These are phyloP conservation scores for Erodium moschatum DNA, from an alignment of 441 rosid species.

Conservation along the genomic window DNA sequence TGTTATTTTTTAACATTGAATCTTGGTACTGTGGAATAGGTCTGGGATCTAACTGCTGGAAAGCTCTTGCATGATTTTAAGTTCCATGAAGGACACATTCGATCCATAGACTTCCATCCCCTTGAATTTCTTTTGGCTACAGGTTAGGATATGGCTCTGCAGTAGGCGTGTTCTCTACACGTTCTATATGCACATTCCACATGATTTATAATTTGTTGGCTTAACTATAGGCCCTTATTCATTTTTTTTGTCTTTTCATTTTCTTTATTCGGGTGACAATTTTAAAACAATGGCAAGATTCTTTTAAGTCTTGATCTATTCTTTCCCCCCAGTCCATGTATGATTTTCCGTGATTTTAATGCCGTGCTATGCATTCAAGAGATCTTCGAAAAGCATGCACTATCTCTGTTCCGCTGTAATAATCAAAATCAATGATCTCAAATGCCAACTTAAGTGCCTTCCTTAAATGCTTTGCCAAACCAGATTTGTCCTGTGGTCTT, in stretches of 20 bases:
- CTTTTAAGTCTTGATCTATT: neutral
- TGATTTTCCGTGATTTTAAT: neutral
- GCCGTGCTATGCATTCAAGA: neutral
- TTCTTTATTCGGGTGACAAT: neutral
- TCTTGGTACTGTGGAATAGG: conserved; percentile 29
- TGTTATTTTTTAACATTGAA: neutral
- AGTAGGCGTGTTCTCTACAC: conserved; percentile 4
- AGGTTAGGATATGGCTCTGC: conserved; percentile 36
- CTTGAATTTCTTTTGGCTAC: conserved; percentile 94
- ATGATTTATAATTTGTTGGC: neutral
- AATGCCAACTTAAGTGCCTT: neutral
- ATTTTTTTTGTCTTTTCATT: neutral
- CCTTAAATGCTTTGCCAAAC: neutral
- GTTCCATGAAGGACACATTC: conserved; percentile 77
- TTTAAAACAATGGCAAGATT: neutral
- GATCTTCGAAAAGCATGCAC: neutral
- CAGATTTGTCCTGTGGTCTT: neutral
- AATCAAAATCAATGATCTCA: neutral
- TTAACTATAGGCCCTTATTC: neutral
- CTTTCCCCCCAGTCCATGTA: neutral
- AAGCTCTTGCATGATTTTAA: conserved; percentile 92
- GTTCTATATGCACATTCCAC: neutral
- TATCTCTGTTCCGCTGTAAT: neutral
- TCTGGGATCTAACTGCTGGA: conserved; percentile 99
- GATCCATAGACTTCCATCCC: conserved; percentile 87